Evolutionary conservation across 805 yeast genomes (phyloP).

Genomic region (Starmera amethionina): DNA sequence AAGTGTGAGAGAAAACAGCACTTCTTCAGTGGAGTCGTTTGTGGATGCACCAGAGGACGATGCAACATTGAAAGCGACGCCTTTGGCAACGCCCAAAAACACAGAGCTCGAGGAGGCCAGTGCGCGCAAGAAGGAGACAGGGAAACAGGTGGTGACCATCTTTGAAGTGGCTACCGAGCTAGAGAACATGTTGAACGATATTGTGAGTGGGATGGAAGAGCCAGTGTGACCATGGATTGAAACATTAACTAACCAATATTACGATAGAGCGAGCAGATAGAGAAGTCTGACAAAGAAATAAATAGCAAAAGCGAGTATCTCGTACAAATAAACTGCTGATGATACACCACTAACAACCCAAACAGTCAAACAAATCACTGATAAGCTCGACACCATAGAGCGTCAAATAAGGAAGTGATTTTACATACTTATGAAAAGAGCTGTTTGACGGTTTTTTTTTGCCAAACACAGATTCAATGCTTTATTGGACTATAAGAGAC

Average conservation of each 20-base stretch:
- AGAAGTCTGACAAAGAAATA: slow-evolving; percentile 15
- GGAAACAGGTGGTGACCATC: slow-evolving; percentile 13
- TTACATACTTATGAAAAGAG: too few relatives aligned
- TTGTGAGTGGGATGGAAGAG: slow-evolving; percentile 7
- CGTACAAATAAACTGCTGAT: not conserved
- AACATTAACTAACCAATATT: not conserved
- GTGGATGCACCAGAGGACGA: not conserved
- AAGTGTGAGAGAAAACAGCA: too few relatives aligned
- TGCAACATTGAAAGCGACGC: slow-evolving; percentile 1
- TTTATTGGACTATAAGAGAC: too few relatives aligned
- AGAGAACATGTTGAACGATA: slow-evolving; percentile 14
- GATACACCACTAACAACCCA: not conserved
- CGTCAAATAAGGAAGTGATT: too few relatives aligned
- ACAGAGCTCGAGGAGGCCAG: not conserved
- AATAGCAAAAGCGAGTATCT: slow-evolving; percentile 6
- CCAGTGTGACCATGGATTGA: too few relatives aligned
- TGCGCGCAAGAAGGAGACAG: not conserved
- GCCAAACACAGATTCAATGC: too few relatives aligned
- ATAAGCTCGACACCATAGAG: too few relatives aligned
- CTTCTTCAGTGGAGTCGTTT: not conserved
- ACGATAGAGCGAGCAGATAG: slow-evolving; percentile 8
- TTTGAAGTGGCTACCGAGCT: slow-evolving; percentile 23
- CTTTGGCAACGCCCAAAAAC: slow-evolving; percentile 4
- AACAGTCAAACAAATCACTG: not conserved
- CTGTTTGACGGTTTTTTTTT: too few relatives aligned